Conservation (phyloP, 441 rosid genomes). For the Brassica hybrid region DNA sequence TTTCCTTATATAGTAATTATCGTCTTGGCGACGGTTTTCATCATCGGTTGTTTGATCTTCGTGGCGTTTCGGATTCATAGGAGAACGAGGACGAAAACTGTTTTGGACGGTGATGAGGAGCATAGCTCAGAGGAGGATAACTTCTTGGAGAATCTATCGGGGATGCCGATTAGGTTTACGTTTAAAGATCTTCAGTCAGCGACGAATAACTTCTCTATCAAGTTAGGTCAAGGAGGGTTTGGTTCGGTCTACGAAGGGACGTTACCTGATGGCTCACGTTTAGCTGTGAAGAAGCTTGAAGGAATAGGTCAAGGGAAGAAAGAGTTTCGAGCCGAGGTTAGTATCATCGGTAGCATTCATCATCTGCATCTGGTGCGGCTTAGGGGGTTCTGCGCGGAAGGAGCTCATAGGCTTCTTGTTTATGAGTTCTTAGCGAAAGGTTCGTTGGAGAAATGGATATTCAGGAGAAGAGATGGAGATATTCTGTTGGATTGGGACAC, state of each 20-base stretch:
- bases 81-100: slow-evolving; percentile 41
- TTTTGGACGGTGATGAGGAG: slow-evolving; percentile 45
- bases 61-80: slow-evolving; percentile 51
- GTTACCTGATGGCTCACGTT: slow-evolving; percentile 75
- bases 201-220: slow-evolving; percentile 73
- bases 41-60: slow-evolving; percentile 56
- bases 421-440: slow-evolving; percentile 89
- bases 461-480: slow-evolving; percentile 54
- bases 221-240: slow-evolving; percentile 95
- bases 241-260: slow-evolving; percentile 85
- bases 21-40: slow-evolving; percentile 52
- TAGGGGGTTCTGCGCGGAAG: slow-evolving; percentile 90
- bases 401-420: slow-evolving; percentile 80
- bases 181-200: slow-evolving; percentile 80
- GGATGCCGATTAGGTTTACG: slow-evolving; percentile 82
- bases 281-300: slow-evolving; percentile 96
- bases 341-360: slow-evolving; percentile 90
- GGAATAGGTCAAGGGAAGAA: slow-evolving; percentile 94
- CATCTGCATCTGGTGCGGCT: slow-evolving; percentile 89
- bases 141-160: slow-evolving; percentile 69
- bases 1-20: slow-evolving; percentile 62
- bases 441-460: slow-evolving; percentile 91
- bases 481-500: slow-evolving; percentile 73
- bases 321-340: slow-evolving; percentile 94
- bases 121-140: slow-evolving; percentile 73